Conservation (phyloP, 805 yeast genomes). For the Saturnispora gosingensis region DNA sequence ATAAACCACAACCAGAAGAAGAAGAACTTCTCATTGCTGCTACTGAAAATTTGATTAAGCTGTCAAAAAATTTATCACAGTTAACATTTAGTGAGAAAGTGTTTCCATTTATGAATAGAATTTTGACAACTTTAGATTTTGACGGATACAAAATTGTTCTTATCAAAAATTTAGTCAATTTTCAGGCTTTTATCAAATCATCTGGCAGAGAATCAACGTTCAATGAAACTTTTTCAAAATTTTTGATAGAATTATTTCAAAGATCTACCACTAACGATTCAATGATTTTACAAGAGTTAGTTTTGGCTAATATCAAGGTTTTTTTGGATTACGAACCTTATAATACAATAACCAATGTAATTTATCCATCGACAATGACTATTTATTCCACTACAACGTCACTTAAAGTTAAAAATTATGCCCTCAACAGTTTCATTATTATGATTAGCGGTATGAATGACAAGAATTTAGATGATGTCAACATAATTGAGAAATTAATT, state of each 20-base stretch:
- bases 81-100: constrained; percentile 69
- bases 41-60: constrained; percentile 46
- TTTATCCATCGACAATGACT: constrained; percentile 64
- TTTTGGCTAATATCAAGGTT: constrained; percentile 22
- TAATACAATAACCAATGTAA: constrained; percentile 57
- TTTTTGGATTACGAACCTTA: constrained; percentile 29
- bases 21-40: constrained; percentile 36
- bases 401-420: constrained; percentile 62
- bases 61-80: constrained; percentile 62
- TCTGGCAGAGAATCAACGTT: constrained; percentile 11
- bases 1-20: constrained; percentile 11
- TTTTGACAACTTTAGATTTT: constrained; percentile 20
- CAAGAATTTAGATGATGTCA: constrained; percentile 59
- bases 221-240: constrained; percentile 22
- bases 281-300: constrained; percentile 25
- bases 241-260: constrained; percentile 27
- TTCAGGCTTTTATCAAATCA: constrained; percentile 24
- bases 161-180: constrained; percentile 21
- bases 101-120: constrained; percentile 35
- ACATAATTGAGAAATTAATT: constrained; percentile 68
- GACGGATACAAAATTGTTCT: constrained; percentile 25
- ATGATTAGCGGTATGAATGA: constrained; percentile 35
- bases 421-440: constrained; percentile 50
- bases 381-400: constrained; percentile 81
- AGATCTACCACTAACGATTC: constrained; percentile 17